Evolutionary conservation across 208 protist genomes (phyloP), one percentile per base, ranked within the genome.

Genomic region (Crithidia fasciculata): DNA sequence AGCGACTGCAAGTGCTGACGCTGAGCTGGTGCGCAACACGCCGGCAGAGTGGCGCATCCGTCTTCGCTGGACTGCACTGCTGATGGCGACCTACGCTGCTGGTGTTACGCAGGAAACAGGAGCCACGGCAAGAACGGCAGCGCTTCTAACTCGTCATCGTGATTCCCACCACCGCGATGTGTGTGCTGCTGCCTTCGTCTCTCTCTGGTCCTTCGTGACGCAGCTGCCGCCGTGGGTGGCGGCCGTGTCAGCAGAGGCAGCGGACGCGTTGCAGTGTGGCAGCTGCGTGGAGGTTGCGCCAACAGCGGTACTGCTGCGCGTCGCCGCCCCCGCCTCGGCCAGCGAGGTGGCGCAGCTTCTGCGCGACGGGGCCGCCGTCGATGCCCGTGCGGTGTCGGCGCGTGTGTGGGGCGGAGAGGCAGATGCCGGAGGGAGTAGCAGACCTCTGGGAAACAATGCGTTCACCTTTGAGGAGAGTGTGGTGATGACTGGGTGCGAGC

Each of bases 401-500:
- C 60, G 40, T 19, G 28, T 44, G 19, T 80, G 74, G 74, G 44
- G 56, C 28, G 28, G 28, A 28, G 28, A 28, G 28, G 9, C 13
- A 67, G 47, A 12, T 50, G 44, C 36, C 37, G 10, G 37, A 56
- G 19, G 6, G 13, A 2, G 28, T 28, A 28, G 28, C 28, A 28
- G 0, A 28, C 28, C 28, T 28, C 28, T 28, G 28, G 28, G 28
- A 2, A 28, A 28, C 28, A 28, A 0, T 59, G 44, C 12, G 37
- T 19, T 50, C 40, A 7, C 8, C 10, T 69, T 81, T 47, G 62
- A 74, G 37, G 82, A 86, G 2, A 76, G 64, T 16, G 44, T 87
- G 47, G 12, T 80, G n/a, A 80, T 91, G 56, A 59, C 79, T 7
- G 71, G 78, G 13, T 91, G 84, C 74, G n/a, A 67, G 49, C 15